phyloP scores from a whole-genome alignment of 805 yeast genomes.

The Candida succiphila region DNA sequence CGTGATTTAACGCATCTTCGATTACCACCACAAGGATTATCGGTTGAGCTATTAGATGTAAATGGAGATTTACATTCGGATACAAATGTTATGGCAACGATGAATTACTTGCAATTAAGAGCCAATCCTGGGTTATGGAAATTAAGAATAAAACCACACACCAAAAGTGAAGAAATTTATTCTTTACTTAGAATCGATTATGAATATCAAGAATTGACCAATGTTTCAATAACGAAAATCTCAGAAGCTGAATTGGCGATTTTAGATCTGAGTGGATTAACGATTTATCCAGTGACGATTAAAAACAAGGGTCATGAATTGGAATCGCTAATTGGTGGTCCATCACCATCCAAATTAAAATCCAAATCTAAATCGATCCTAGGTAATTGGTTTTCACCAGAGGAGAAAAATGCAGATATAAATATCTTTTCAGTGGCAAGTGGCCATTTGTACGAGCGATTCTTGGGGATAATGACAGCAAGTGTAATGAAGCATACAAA shows the following conservation, averaged over 20 bases:
- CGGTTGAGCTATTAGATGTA: constrained; percentile 27
- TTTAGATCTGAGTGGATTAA: constrained; percentile 34
- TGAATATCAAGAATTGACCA: background rate
- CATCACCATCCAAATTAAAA: no score
- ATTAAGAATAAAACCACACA: constrained; percentile 31
- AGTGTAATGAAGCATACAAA: constrained; percentile 62
- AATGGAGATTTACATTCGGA: constrained; percentile 26
- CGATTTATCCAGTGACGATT: constrained; percentile 34
- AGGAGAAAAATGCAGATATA: constrained; percentile 41
- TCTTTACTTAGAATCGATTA: constrained; percentile 9
- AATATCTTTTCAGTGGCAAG: constrained; percentile 79
- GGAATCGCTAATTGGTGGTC: constrained; percentile 1
- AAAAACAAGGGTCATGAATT: constrained; percentile 20
- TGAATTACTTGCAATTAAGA: constrained; percentile 77
- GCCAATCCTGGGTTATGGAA: constrained; percentile 65
- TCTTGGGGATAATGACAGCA: constrained; percentile 68
- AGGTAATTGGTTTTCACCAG: background rate
- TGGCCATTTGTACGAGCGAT: constrained; percentile 70
- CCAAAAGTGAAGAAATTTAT: constrained; percentile 32
- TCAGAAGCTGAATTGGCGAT: constrained; percentile 20
- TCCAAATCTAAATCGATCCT: background rate
- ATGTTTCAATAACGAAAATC: constrained; percentile 1
- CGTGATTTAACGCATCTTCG: constrained; percentile 26
- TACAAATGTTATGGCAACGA: constrained; percentile 66
- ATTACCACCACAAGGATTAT: constrained; percentile 40